Conservation (phyloP, 148 eudicot genomes). For the Rhododendron molle region DNA sequence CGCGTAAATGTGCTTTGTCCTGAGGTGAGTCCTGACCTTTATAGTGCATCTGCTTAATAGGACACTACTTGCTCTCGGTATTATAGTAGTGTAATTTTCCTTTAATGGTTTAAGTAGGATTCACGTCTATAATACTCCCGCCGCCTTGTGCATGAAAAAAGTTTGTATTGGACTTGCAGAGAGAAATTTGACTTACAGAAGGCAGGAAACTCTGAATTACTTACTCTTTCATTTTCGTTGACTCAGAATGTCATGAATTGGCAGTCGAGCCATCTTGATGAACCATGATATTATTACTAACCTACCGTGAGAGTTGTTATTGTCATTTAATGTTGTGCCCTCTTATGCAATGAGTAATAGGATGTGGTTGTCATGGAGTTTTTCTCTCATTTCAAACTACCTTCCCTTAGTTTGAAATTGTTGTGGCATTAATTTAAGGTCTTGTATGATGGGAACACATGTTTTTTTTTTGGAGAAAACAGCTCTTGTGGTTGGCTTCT, state of each 20-base stretch:
- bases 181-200: conserved; percentile 1
- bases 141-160: not conserved
- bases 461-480: not conserved
- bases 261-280: not conserved
- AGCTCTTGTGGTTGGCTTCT: not conserved
- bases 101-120: not conserved
- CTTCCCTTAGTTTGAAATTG: not conserved
- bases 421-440: not conserved
- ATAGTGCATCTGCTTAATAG: not conserved
- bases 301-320: not conserved
- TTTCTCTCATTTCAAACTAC: not conserved
- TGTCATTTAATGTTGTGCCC: not conserved
- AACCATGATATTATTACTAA: too few relatives aligned
- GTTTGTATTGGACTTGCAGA: not conserved
- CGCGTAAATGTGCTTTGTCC: conserved; percentile 91
- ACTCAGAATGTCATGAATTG: not conserved
- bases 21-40: conserved; percentile 53
- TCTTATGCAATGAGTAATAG: not conserved
- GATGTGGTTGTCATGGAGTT: not conserved
- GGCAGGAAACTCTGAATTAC: conserved; percentile 4
- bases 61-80: not conserved
- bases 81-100: not conserved
- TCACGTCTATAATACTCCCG: not conserved
- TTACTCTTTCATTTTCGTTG: not conserved
- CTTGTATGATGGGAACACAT: not conserved